These are phyloP conservation scores for Yarrowia keelungensis DNA, from an alignment of 805 yeast genomes.

Conservation along the genomic window DNA sequence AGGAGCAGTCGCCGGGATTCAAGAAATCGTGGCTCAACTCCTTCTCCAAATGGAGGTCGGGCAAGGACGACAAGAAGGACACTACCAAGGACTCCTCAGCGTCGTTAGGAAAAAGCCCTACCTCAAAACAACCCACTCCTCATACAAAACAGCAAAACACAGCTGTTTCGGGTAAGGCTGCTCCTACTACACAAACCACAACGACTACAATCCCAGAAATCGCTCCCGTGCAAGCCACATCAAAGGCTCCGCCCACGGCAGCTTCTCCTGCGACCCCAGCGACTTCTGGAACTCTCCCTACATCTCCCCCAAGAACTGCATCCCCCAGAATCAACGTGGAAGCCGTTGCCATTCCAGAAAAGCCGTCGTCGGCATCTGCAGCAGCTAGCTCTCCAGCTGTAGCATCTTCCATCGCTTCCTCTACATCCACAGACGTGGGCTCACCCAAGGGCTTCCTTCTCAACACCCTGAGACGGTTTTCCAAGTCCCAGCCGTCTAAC, in stretches of 20 bases:
- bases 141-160: not conserved
- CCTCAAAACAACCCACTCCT: not conserved
- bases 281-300: not conserved
- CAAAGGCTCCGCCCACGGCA: not conserved
- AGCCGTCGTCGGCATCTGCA: not conserved
- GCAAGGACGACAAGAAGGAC: slow-evolving; percentile 1
- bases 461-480: slow-evolving; percentile 27
- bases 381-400: not conserved
- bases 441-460: slow-evolving; percentile 27
- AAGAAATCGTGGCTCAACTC: slow-evolving; percentile 32
- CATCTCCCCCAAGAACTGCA: slow-evolving; percentile 5
- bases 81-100: not conserved
- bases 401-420: slow-evolving; percentile 24
- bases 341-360: slow-evolving; percentile 13
- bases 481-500: slow-evolving; percentile 10
- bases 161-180: not conserved
- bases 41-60: slow-evolving; percentile 21
- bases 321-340: slow-evolving; percentile 24
- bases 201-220: slow-evolving; percentile 5
- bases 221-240: not conserved
- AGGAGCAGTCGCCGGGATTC: slow-evolving; percentile 36
- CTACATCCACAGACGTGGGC: slow-evolving; percentile 8
- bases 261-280: not conserved
- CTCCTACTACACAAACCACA: slow-evolving; percentile 11
- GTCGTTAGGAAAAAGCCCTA: slow-evolving; percentile 6